Evolutionary conservation across 306 rosid genomes (phyloP).

Genomic region (Cyamopsis tetragonoloba): DNA sequence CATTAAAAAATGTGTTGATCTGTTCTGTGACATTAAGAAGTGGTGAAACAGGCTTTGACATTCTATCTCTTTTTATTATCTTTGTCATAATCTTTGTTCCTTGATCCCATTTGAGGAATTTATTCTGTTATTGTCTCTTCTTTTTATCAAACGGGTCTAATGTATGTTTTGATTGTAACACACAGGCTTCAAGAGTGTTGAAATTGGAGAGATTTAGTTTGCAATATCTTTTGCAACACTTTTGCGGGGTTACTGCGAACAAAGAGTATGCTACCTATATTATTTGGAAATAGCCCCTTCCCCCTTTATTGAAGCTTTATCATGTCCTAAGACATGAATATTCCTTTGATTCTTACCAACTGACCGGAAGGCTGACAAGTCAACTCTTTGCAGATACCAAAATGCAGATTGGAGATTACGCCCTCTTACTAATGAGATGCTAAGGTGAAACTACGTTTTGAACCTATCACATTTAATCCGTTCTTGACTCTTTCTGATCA

Average conservation of each 20-base stretch:
- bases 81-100: not conserved
- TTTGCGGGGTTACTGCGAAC: slow-evolving; percentile 81
- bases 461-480: slow-evolving; percentile 1
- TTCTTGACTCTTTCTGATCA: slow-evolving; percentile 8
- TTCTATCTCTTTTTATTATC: slow-evolving; percentile 14
- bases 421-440: slow-evolving; percentile 93
- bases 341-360: slow-evolving; percentile 13
- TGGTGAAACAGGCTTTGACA: not conserved
- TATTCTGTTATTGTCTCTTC: not conserved
- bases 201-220: slow-evolving; percentile 82
- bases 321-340: slow-evolving; percentile 9
- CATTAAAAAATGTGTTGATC: slow-evolving; percentile 3
- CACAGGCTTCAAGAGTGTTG: slow-evolving; percentile 86
- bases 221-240: slow-evolving; percentile 75
- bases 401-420: slow-evolving; percentile 98
- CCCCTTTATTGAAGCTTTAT: not conserved
- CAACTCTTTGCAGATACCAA: slow-evolving; percentile 79
- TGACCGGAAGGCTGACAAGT: slow-evolving; percentile 31
- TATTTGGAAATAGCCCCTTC: not conserved
- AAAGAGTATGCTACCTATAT: slow-evolving; percentile 62
- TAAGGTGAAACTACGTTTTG: slow-evolving; percentile 50
- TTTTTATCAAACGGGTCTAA: not conserved
- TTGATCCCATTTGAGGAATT: not conserved
- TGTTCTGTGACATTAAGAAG: not conserved
- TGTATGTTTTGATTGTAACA: slow-evolving; percentile 17